phyloP scores from a whole-genome alignment of 495 filamentous ascomycete species.

The Extremus antarcticus region DNA sequence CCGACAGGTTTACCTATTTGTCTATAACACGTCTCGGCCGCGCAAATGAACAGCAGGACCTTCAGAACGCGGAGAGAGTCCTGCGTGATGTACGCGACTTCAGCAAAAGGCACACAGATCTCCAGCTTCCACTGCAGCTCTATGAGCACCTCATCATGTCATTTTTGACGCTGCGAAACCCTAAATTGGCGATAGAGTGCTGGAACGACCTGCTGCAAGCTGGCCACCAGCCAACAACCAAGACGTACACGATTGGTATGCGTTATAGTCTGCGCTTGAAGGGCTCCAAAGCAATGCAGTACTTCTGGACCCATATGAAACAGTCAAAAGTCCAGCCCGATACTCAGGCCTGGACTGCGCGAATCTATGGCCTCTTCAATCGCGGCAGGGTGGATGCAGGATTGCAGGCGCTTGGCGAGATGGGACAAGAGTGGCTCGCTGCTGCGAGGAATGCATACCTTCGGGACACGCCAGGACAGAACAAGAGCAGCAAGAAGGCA shows the following conservation, averaged over 20 bases:
- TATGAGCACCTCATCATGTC: constrained; percentile 46
- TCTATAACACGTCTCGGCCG: constrained; percentile 16
- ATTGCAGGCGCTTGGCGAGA: constrained; percentile 47
- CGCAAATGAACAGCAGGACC: constrained; percentile 16
- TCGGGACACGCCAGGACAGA: background rate
- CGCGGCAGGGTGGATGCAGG: constrained; percentile 34
- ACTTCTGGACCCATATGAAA: constrained; percentile 48
- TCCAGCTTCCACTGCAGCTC: constrained; percentile 6
- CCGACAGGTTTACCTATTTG: background rate
- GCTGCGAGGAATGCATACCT: constrained; percentile 11
- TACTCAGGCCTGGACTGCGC: constrained; percentile 46
- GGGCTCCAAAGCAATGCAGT: constrained; percentile 41
- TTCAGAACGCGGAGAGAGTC: constrained; percentile 3
- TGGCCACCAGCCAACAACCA: constrained; percentile 41
- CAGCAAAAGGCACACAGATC: background rate
- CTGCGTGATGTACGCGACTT: constrained; percentile 11
- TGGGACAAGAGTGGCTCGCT: constrained; percentile 43
- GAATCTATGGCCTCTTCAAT: constrained; percentile 49
- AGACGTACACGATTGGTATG: constrained; percentile 55
- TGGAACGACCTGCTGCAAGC: constrained; percentile 47
- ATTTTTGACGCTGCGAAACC: constrained; percentile 39
- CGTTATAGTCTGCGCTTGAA: constrained; percentile 40
- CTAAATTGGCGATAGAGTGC: constrained; percentile 41
- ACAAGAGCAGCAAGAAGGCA: background rate
- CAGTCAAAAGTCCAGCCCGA: constrained; percentile 44